Percentiles rank a stretch among this genome's conserved stretches.
Conservation (phyloP, 2,329 filamentous ascomycete species). For the Microsporum canis region DNA sequence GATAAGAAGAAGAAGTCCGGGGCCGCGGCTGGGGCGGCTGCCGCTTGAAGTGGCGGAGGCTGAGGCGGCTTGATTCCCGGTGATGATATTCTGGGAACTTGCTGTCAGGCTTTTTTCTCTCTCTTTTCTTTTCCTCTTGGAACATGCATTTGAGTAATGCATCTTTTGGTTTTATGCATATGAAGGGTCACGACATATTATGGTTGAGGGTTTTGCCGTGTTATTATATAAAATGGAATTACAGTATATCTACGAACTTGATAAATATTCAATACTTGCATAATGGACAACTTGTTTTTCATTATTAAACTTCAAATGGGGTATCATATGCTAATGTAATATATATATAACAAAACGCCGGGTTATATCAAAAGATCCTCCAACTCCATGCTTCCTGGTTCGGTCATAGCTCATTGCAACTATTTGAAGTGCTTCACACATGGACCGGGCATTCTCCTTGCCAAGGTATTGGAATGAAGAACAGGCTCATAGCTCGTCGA, state of each 20-base stretch:
- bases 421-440: not conserved
- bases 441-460: not conserved
- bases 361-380: not conserved
- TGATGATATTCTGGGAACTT: not conserved
- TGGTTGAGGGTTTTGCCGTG: not conserved
- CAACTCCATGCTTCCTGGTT: not conserved
- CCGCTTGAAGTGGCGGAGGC: not conserved
- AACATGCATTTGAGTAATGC: not conserved
- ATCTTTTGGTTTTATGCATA: not conserved
- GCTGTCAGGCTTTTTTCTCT: not conserved
- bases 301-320: conserved; percentile 1
- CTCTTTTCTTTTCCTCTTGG: not conserved
- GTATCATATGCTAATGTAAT: conserved; percentile 8
- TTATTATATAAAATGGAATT: not conserved
- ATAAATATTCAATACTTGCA: not conserved
- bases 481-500: conserved; percentile 9
- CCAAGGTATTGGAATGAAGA: not conserved
- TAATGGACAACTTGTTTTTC: not conserved
- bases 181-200: conserved; percentile 2
- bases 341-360: not conserved
- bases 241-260: not conserved
- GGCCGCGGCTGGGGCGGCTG: conserved; percentile 2
- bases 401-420: not conserved
- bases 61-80: not conserved
- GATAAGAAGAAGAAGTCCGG: conserved; percentile 84